Conservation (phyloP, 768 basidiomycete species). For the Russula sp. region DNA sequence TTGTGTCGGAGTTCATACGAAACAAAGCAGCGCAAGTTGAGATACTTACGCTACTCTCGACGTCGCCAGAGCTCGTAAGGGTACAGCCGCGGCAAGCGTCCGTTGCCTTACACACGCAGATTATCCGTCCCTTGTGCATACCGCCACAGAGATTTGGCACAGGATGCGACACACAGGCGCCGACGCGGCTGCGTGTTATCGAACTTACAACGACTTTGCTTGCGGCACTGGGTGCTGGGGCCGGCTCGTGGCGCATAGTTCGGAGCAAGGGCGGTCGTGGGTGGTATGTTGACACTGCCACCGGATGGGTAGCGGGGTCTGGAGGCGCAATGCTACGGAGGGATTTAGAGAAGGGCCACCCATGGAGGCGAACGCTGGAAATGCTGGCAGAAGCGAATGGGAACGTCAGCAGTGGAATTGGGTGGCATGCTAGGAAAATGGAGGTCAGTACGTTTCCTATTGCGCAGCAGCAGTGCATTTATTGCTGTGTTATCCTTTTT, state of each 20-base stretch:
- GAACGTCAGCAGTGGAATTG: conserved; percentile 84
- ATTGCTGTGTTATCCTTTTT: neutral
- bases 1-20: conserved; percentile 60
- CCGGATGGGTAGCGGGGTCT: conserved; percentile 61
- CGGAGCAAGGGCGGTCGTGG: conserved; percentile 88
- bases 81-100: conserved; percentile 57
- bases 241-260: conserved; percentile 83
- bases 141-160: conserved; percentile 67
- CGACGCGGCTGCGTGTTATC: conserved; percentile 77
- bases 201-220: conserved; percentile 74
- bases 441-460: conserved; percentile 26
- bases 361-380: conserved; percentile 63
- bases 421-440: conserved; percentile 94
- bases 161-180: conserved; percentile 33
- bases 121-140: conserved; percentile 75
- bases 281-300: conserved; percentile 90
- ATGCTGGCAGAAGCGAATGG: conserved; percentile 74
- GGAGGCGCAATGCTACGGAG: conserved; percentile 35
- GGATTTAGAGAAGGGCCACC: conserved; percentile 41
- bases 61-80: conserved; percentile 43
- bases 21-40: conserved; percentile 71
- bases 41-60: conserved; percentile 72
- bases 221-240: conserved; percentile 65
- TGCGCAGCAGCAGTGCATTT: neutral
- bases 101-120: conserved; percentile 64